Conservation (phyloP, 2,329 filamentous ascomycete species). For the Colletotrichum chlorophyti region DNA sequence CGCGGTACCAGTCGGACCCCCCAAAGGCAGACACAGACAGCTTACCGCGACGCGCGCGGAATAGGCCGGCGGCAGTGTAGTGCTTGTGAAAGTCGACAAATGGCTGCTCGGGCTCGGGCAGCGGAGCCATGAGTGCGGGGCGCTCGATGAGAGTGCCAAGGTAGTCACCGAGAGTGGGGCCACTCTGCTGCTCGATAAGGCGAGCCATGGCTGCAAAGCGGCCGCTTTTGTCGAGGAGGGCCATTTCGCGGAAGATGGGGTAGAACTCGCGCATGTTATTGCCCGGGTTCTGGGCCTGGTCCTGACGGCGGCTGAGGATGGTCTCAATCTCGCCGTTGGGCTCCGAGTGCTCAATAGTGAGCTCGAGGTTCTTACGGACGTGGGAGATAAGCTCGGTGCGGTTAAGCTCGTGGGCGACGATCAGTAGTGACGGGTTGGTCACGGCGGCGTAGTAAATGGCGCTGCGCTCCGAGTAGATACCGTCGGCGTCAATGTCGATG, state of each 20-base stretch:
- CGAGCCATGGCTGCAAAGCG: conserved; percentile 30
- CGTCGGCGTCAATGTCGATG: conserved; percentile 32
- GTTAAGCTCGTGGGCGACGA: conserved; percentile 29
- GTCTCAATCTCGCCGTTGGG: conserved; percentile 30
- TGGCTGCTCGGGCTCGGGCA: conserved; percentile 25
- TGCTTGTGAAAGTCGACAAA: conserved; percentile 30
- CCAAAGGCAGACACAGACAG: conserved; percentile 28
- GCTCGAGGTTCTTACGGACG: conserved; percentile 31
- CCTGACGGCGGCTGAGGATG: conserved; percentile 30
- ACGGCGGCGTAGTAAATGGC: conserved; percentile 31
- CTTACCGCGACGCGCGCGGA: conserved; percentile 29
- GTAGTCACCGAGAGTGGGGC: conserved; percentile 27
- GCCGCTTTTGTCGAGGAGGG: conserved; percentile 26
- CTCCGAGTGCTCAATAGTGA: conserved; percentile 28
- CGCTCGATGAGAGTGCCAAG: conserved; percentile 28
- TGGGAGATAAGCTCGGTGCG: conserved; percentile 22
- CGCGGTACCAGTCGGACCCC: conserved; percentile 29
- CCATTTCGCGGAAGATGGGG: conserved; percentile 29
- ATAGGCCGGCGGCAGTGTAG: conserved; percentile 18
- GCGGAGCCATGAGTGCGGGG: conserved; percentile 22
- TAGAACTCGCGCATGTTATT: conserved; percentile 29
- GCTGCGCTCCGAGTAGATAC: conserved; percentile 32
- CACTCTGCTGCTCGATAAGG: conserved; percentile 25
- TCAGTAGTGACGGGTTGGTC: conserved; percentile 30
- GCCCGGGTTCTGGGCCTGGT: conserved; percentile 25